Evolutionary conservation across 2,329 filamentous ascomycete genomes (phyloP).

Genomic region (Xylariaceae sp.): DNA sequence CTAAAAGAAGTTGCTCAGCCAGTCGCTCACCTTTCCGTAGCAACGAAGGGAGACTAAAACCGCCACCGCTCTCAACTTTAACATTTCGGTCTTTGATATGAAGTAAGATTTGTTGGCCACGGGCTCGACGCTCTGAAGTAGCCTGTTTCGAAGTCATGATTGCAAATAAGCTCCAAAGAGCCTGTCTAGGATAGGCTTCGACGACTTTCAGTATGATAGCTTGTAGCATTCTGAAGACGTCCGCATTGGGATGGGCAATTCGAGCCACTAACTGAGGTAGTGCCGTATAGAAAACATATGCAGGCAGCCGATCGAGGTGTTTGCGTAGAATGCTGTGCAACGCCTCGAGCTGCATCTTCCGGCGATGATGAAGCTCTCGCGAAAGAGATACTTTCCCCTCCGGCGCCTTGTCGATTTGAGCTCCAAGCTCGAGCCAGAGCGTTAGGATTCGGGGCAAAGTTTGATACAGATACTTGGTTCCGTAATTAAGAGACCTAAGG

Average conservation of each 20-base stretch:
- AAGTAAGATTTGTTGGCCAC: constrained; percentile 59
- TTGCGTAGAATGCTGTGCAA: constrained; percentile 80
- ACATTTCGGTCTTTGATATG: constrained; percentile 54
- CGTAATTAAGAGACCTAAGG: constrained; percentile 81
- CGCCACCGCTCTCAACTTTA: constrained; percentile 57
- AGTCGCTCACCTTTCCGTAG: constrained; percentile 82
- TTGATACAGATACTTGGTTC: constrained; percentile 95
- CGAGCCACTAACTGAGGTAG: constrained; percentile 95
- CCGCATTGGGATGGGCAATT: constrained; percentile 82
- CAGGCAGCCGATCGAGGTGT: constrained; percentile 73
- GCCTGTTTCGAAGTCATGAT: constrained; percentile 80
- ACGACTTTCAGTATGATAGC: constrained; percentile 88
- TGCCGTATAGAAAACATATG: constrained; percentile 80
- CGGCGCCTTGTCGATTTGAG: constrained; percentile 69
- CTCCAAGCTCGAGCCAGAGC: constrained; percentile 90
- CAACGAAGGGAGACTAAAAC: constrained; percentile 70
- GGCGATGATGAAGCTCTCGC: constrained; percentile 57
- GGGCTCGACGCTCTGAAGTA: constrained; percentile 62
- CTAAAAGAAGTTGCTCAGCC: constrained; percentile 78
- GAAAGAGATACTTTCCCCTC: constrained; percentile 60
- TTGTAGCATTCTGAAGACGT: constrained; percentile 78
- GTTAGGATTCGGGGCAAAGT: constrained; percentile 91
- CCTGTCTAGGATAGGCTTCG: constrained; percentile 84
- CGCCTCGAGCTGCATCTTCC: constrained; percentile 69
- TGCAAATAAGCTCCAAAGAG: constrained; percentile 88